Evolutionary conservation across 148 eudicot species (phyloP), one percentile per base, ranked within the genome.

Genomic region (Rhododendron henanense): DNA sequence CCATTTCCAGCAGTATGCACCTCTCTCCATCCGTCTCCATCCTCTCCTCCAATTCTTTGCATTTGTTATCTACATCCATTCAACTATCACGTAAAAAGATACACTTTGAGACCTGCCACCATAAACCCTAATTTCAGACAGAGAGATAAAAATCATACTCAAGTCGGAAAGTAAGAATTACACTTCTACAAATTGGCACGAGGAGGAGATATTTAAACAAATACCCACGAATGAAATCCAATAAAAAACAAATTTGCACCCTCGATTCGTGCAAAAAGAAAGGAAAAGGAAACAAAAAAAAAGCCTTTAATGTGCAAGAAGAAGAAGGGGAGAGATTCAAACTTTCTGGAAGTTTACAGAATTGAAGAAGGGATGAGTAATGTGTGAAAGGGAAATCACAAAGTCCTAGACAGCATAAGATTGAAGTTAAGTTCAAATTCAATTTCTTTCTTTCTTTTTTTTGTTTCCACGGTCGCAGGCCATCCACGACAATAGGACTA

Each of bases 11-110:
- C 2, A 28, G 74, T 39, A 75, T 67, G 37, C 35, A 5, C 81
- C 79, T 50, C 18, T 89, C 77, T 77, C 82, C 85, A 50, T 81
- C 79, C 45, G 79, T 79, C 82, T 76, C 76, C 84, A 81, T 78
- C 51, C 83, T 86, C 69, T 82, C 83, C 85, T 82, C 90, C 71
- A 85, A 78, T 86, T 51, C 90, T 86, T 33, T 78, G 79, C 47
- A 84, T 63, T 81, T 84, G 19, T 18, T 63, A 55, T n/a, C 23
- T 21, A 79, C 51, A 16, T 79, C 67, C 84, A 80, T 48, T 57
- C 31, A 79, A 85, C 74, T 28, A 45, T 57, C 31, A 28, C 21
- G 18, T 69, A 48, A 45, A 15, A 41, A 33, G 28, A 3, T 2
- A 48, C 61, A 28, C 67, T 51, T 61, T 15, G 8, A 35, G 44